Conservation (phyloP, 2,329 filamentous ascomycete species). For the Zelopaecilomyces penicillatus region DNA sequence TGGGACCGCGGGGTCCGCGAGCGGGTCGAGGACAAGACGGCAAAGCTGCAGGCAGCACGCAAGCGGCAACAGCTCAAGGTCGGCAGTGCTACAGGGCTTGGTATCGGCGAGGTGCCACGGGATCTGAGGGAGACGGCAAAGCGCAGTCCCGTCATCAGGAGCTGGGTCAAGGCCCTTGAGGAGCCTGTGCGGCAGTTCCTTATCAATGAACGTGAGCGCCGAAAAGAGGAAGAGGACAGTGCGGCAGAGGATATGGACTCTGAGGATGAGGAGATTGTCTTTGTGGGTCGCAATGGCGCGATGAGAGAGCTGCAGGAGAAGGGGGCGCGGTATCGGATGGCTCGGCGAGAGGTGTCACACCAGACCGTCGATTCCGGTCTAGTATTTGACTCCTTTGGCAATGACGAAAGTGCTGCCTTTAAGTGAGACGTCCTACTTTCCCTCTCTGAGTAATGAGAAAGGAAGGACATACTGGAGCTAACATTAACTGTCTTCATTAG, state of each 20-base stretch:
- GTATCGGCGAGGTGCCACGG: constrained; percentile 58
- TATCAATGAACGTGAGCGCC: constrained; percentile 32
- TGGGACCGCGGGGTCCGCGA: constrained; percentile 59
- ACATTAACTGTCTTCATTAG: constrained; percentile 30
- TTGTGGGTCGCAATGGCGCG: constrained; percentile 63
- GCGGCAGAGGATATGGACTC: constrained; percentile 36
- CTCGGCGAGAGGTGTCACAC: constrained; percentile 44
- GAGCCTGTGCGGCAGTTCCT: constrained; percentile 74
- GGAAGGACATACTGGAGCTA: background rate
- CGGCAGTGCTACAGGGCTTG: constrained; percentile 34
- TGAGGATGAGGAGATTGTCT: constrained; percentile 81
- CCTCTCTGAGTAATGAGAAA: constrained; percentile 1
- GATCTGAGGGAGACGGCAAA: constrained; percentile 77
- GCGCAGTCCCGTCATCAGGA: constrained; percentile 67
- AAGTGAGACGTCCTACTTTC: constrained; percentile 48
- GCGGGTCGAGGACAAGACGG: constrained; percentile 39
- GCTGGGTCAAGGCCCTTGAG: constrained; percentile 76
- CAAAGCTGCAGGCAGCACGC: constrained; percentile 31
- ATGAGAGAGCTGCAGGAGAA: constrained; percentile 35
- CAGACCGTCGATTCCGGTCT: constrained; percentile 55
- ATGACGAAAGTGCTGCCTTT: constrained; percentile 71
- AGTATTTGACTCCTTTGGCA: constrained; percentile 71
- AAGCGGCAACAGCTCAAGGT: constrained; percentile 37
- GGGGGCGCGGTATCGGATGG: constrained; percentile 37
- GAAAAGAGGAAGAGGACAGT: constrained; percentile 11